Evolutionary conservation across 805 yeast species (phyloP), one percentile per base, ranked within the genome.

Genomic region (Suhomyces faveliae): DNA sequence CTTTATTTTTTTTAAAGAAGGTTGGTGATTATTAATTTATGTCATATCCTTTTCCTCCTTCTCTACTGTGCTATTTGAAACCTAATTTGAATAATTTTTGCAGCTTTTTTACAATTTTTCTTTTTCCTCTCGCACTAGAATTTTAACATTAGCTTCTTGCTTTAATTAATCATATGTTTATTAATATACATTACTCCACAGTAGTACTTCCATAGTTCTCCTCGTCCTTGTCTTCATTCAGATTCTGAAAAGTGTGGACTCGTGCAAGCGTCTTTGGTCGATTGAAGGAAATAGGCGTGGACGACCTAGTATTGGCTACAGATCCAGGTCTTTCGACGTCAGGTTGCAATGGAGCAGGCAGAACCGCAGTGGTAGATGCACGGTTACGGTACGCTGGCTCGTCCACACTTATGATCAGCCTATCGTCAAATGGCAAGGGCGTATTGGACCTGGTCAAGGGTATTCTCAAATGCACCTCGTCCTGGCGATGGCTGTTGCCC

Each of bases 171-270:
- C 19, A 13, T 23, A 19, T 33, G 27, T 24, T 24, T 24, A 33
- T 33, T 17, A 33, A 15, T 33, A 33, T 17, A 17, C 20, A 19
- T 17, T 59, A 45, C 6, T 59, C 55, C 19, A 60, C 61, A 8
- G 79, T 59, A 13, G 69, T 73, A 57, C 82, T 83, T 1, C 86
- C 87, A 55, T 83, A 13, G 5, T 59, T 57, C 20, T 62, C 61
- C 12, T 40, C 37, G 8, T 45, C 40, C 19, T 43, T 30, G 10
- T 40, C 40, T 10, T 63, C 57, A 11, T 56, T 55, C 8, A 59
- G 42, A 11, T 56, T 55, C 8, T 60, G 42, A 40, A 46, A 25
- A 2, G 53, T 46, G 11, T 48, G 52, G 20, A 46, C 43, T 17
- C 49, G 47, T 9, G 37, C 30, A 12, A 30, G 43, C 8, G 47